phyloP scores from a whole-genome alignment of 495 filamentous ascomycete genomes.

The Amniculicola lignicola region DNA sequence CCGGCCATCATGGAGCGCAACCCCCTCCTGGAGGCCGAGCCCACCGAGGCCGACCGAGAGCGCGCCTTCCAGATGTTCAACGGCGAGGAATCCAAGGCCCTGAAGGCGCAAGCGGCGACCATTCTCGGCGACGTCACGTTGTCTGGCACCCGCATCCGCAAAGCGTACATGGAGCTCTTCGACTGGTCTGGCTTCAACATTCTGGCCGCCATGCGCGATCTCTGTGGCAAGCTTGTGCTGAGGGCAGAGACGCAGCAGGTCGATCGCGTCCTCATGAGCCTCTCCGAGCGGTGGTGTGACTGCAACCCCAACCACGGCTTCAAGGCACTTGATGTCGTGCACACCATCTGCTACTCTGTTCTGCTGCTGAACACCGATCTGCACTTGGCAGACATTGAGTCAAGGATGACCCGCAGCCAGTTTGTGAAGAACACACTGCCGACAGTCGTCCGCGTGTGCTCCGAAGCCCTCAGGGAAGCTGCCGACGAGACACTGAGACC shows the following conservation, averaged over 20 bases:
- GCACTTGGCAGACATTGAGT: conserved; percentile 88
- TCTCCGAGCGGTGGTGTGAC: conserved; percentile 85
- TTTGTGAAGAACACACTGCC: conserved; percentile 97
- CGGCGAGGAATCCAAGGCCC: conserved; percentile 76
- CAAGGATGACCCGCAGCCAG: conserved; percentile 91
- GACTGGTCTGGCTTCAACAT: conserved; percentile 83
- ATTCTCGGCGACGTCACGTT: conserved; percentile 81
- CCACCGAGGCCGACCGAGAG: conserved; percentile 64
- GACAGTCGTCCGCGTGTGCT: conserved; percentile 72
- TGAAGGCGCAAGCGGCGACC: conserved; percentile 72
- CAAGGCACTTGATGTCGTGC: conserved; percentile 86
- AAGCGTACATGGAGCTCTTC: conserved; percentile 89
- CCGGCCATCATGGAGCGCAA: conserved; percentile 22
- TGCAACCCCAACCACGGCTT: conserved; percentile 95
- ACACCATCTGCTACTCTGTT: conserved; percentile 95
- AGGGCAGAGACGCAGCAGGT: conserved; percentile 96
- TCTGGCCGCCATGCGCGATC: conserved; percentile 68
- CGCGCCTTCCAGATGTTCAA: conserved; percentile 79
- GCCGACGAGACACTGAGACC: conserved; percentile 61
- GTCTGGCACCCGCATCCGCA: conserved; percentile 62
- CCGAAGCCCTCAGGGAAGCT: conserved; percentile 64
- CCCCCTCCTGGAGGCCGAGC: conserved; percentile 34
- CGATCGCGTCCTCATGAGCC: conserved; percentile 85
- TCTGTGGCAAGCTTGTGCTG: conserved; percentile 80
- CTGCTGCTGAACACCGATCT: conserved; percentile 95